Conservation (phyloP, 1,284 basidiomycete genomes). For the Boletus semigastroideus region DNA sequence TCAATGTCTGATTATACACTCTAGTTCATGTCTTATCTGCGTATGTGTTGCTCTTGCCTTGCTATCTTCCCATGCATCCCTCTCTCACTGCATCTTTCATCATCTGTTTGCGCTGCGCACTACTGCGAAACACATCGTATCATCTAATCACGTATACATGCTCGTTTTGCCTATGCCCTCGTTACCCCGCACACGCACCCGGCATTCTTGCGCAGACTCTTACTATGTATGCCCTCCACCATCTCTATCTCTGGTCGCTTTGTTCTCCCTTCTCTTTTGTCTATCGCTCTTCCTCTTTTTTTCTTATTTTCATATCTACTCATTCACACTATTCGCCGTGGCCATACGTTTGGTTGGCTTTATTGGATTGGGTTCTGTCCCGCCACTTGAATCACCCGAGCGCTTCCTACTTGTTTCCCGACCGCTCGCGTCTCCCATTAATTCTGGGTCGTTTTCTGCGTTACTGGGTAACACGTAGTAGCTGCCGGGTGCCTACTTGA, state of each 20-base stretch:
- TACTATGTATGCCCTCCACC: conserved; percentile 27
- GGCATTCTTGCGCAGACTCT: conserved; percentile 25
- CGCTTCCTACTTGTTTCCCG: conserved; percentile 35
- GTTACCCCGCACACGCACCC: conserved; percentile 15
- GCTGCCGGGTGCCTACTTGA: conserved; percentile 36
- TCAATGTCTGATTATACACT: conserved; percentile 40
- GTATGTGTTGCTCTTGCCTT: conserved; percentile 36
- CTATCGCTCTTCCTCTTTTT: conserved; percentile 25
- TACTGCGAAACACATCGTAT: conserved; percentile 39
- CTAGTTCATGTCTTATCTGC: conserved; percentile 37
- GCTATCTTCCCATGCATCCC: conserved; percentile 34
- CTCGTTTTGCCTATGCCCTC: conserved; percentile 33
- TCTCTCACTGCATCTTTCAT: conserved; percentile 21
- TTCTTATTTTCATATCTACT: conserved; percentile 35
- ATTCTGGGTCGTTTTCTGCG: conserved; percentile 29
- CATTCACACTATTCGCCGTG: conserved; percentile 30
- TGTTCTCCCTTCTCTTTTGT: conserved; percentile 19
- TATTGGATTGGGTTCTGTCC: conserved; percentile 23
- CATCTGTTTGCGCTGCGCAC: conserved; percentile 32
- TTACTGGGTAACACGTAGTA: conserved; percentile 37
- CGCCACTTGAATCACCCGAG: conserved; percentile 27
- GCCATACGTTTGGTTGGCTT: conserved; percentile 25
- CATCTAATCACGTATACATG: conserved; percentile 37
- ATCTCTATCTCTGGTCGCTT: conserved; percentile 21
- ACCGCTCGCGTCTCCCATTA: conserved; percentile 28